Base-by-base conservation (phyloP, 148 eudicot species). In the Rhododendron kiyosumense region DNA sequence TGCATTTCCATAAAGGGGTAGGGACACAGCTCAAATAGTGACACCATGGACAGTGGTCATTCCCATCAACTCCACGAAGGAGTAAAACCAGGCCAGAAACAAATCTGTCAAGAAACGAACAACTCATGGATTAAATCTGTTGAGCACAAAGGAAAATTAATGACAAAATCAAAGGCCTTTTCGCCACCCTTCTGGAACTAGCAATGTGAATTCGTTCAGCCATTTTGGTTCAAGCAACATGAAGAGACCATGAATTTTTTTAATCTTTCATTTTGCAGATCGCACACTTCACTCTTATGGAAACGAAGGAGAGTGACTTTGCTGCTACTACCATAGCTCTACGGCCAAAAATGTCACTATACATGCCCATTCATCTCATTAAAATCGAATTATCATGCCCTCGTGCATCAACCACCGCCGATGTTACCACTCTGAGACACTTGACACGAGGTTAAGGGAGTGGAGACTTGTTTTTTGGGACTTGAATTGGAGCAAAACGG, bases 31-130 rank as follows among this genome's bases (percentile, higher is more conserved):
- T 94, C 86, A 96, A 48, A 78, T 92, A 90, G 86, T 93, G 94
- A 88, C 99, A 96, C 98, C 98, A 96, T 28, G 90, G 71, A 84
- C 99, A 96, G 52, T 92, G 81, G 15, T 94, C 90, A 84, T 93
- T 94, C 22, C 91, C 98, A 74, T 90, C 87, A n/a, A 89, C 93
- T 57, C 96, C 98, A 73, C 83, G 63, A 48, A 93, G 90, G 26
- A 96, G 89, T 85, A 91, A 32, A 24, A 90, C 84, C 65, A 94
- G 84, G 34, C 94, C 94, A 77, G 57, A 76, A 0, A 88, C 52
- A 73, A 96, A 88, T 84, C 96, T 94, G 91, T 24, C 7, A 18
- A 75, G 18, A 75, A 75, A 24, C 13, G 1, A 67, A 54, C 0
- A 54, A 74, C 32, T 81, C 82, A 15, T 32, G 45, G 17, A 32